Evolutionary conservation across 2,329 filamentous ascomycete genomes (phyloP), one percentile per base, ranked within the genome.

Genomic region (Nectriaceae sp.): DNA sequence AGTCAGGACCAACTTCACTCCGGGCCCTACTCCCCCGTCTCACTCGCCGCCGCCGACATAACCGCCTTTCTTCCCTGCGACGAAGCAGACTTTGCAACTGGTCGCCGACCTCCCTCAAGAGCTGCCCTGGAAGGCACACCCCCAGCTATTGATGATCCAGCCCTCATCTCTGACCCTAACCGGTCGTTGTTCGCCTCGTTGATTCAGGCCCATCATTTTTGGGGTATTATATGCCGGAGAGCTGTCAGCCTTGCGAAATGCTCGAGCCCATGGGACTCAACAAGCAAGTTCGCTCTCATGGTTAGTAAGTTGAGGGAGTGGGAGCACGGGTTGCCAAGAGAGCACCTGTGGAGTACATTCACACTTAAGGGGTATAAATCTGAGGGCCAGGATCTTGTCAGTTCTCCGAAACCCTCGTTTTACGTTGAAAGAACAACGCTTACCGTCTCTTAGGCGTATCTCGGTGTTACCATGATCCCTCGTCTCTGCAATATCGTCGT

Each of bases 1-100:
- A 81, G 75, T 54, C 79, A 83, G 56, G 79, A 83, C 52, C 80
- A 79, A 53, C 68, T 83, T 20, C 77, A 81, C 52, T 80, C 77
- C 1, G 76, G 78, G 0, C 76, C 77, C 3, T 66, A 70, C 22
- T 77, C 76, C 11, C 78, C 79, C 3, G 70, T 79, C 3, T 76
- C 77, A 0, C 67, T 83, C 3, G 71, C 73, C 4, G 74, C 77
- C 3, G 70, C 71, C 26, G 79, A 83, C 50, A 82, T 83, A 37
- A 81, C 77, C 1, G 68, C 78, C 2, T 67, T 82, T 19, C 70
- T 83, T 1, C 79, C 79, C 0, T 73, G 76, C 57, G 71, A 77
- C 48, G 79, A 83, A 55, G 65, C 69, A 0, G 76, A 81, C 46
- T 83, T 82, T 54, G 71, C 72, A 6, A 62, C 65, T 10, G 78